Evolutionary conservation across 2,329 filamentous ascomycete species (phyloP).

Genomic region (Fusarium sp.): DNA sequence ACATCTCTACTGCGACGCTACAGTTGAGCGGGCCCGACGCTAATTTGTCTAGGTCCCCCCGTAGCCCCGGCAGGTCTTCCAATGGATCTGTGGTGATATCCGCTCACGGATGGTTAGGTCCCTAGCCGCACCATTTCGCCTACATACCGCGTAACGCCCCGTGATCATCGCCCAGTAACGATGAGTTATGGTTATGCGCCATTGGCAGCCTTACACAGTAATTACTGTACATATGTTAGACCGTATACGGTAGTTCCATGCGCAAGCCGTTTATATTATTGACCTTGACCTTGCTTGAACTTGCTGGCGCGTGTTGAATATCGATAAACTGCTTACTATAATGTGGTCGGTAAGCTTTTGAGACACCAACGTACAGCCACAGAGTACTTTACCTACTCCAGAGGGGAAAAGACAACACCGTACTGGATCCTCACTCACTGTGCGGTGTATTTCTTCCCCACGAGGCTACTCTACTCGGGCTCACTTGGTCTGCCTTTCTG

Average conservation of each 20-base stretch:
- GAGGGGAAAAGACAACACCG: too few relatives aligned
- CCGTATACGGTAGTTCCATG: background rate
- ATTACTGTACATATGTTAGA: background rate
- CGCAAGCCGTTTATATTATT: background rate
- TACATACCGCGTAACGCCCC: background rate
- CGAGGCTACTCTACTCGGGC: too few relatives aligned
- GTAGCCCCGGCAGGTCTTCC: too few relatives aligned
- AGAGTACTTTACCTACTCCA: too few relatives aligned
- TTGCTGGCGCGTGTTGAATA: background rate
- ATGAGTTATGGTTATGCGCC: too few relatives aligned
- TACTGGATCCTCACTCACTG: too few relatives aligned
- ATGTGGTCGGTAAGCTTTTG: background rate
- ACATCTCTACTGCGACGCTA: background rate
- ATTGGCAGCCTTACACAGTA: background rate
- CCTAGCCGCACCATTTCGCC: background rate
- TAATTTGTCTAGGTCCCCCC: background rate
- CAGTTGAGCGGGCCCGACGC: background rate
- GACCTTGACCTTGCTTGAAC: background rate
- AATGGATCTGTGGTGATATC: too few relatives aligned
- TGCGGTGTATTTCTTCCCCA: too few relatives aligned
- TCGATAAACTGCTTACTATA: background rate
- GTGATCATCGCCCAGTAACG: too few relatives aligned
- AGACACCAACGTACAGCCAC: too few relatives aligned
- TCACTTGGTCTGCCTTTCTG: too few relatives aligned
- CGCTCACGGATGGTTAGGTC: background rate